phyloP scores from a whole-genome alignment of 345 rosid species.

The Toxicodendron radicans region DNA sequence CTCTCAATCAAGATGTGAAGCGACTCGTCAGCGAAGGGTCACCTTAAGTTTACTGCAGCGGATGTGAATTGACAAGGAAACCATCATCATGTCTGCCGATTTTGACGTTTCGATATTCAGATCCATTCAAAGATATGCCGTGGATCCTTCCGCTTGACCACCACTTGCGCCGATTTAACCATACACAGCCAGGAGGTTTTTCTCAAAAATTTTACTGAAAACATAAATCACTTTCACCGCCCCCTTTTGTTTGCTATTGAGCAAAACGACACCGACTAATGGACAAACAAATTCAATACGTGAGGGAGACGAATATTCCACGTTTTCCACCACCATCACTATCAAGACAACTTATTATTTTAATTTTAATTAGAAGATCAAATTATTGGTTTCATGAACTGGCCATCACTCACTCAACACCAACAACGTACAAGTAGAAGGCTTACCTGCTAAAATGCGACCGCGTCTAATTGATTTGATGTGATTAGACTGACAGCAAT shows the following conservation, averaged over 20 bases:
- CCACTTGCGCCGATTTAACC: not conserved
- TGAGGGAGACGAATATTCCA: slow-evolving; percentile 2
- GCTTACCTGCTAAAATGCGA: slow-evolving; percentile 9
- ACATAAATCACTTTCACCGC: not conserved
- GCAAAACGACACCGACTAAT: not conserved
- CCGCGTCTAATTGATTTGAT: no score
- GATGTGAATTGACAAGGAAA: not conserved
- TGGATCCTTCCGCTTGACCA: not conserved
- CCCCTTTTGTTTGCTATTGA: not conserved
- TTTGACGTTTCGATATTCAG: not conserved
- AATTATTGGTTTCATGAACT: slow-evolving; percentile 17
- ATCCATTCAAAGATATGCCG: not conserved
- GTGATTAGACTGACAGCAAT: not conserved
- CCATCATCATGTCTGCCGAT: not conserved
- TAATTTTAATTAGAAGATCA: not conserved
- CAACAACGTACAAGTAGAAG: no score
- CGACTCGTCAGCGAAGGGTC: not conserved
- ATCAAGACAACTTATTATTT: not conserved
- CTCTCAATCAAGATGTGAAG: no score
- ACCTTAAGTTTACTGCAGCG: not conserved
- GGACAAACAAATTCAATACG: not conserved
- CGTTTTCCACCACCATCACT: not conserved
- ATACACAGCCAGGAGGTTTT: not conserved
- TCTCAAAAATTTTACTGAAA: not conserved
- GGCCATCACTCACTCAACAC: not conserved